Evolutionary conservation across 2,329 filamentous ascomycete species (phyloP), one percentile per base, ranked within the genome.

Genomic region (Rhinocladiella mackenziei): DNA sequence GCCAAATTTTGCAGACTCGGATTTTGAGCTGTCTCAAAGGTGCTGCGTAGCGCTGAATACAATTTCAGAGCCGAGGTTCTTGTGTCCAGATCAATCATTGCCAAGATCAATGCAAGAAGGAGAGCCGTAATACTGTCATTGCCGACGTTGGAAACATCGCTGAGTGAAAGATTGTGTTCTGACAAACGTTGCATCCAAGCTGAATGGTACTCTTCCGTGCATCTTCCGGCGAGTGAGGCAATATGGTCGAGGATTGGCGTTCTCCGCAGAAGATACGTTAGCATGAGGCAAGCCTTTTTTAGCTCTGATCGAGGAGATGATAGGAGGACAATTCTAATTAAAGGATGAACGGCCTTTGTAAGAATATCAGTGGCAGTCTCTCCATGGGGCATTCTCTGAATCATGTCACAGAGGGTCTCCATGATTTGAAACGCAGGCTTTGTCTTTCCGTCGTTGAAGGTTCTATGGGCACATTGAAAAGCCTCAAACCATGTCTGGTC

Each of bases 391-490:
- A 61, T 14, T 56, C 62, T 26, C 59, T 58, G 43, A 10, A 52
- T 25, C 14, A 57, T 25, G 20, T 49, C 46, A 44, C 47, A 50
- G 2, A 72, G 44, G n/a, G 66, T 65, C 39, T 61, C 57, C 36
- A 73, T 48, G 2, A 73, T 59, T 45, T 70, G 67, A 51, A 66
- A 67, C 56, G 72, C 62, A 15, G 68, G 64, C 55, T 70, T 72
- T 15, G 65, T 62, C 38, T 66, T 69, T 5, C 62, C 59, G 50
- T 67, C 65, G 45, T 68, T 65, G 51, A 65, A 71, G 22, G 64
- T 62, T 43, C 57, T 58, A 39, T 71, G 55, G 32, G 62, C 67
- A 19, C 65, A 56, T 14, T 67, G 60, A 39, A 70, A 70, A 11
- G 66, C 57, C 15, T 62, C 55, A 14, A 64, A 48, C 69, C 69